phyloP scores from a whole-genome alignment of 805 yeast species.

The Ogataea nakhonphanomensis region DNA sequence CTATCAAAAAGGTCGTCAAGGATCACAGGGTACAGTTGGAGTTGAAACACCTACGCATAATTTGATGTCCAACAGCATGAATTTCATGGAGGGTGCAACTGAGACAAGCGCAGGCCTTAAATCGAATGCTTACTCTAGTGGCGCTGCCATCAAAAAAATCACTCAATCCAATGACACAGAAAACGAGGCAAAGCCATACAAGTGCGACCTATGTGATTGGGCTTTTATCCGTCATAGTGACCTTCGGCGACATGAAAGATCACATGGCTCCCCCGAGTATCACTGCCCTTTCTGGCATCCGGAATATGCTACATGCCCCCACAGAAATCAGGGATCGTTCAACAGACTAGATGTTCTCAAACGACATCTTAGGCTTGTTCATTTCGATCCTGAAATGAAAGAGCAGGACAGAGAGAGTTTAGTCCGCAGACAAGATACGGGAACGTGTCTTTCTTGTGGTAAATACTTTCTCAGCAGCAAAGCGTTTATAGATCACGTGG shows the following conservation, averaged over 20 bases:
- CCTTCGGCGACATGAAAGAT: constrained; percentile 61
- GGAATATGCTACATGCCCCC: constrained; percentile 60
- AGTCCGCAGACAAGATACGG: constrained; percentile 48
- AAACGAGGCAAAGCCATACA: constrained; percentile 32
- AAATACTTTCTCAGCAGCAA: constrained; percentile 52
- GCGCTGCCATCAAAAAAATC: constrained; percentile 12
- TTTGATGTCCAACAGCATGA: constrained; percentile 1
- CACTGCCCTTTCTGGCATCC: constrained; percentile 72
- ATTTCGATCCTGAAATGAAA: constrained; percentile 46
- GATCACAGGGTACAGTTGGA: constrained; percentile 10
- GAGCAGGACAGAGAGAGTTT: constrained; percentile 23
- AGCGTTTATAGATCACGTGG: constrained; percentile 61
- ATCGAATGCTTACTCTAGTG: constrained; percentile 16
- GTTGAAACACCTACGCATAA: constrained; percentile 4
- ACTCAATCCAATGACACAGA: constrained; percentile 19
- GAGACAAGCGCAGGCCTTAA: constrained; percentile 13
- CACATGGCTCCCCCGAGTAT: constrained; percentile 63
- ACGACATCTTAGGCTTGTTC: constrained; percentile 68
- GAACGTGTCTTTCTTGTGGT: constrained; percentile 67
- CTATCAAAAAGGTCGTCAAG: constrained; percentile 12
- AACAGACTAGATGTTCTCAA: constrained; percentile 71
- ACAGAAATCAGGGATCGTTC: constrained; percentile 73
- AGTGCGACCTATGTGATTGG: constrained; percentile 57
- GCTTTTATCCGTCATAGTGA: constrained; percentile 68
- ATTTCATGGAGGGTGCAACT: constrained; percentile 12